phyloP scores from a whole-genome alignment of 2,329 filamentous ascomycete species.

The Talaromyces sp. region DNA sequence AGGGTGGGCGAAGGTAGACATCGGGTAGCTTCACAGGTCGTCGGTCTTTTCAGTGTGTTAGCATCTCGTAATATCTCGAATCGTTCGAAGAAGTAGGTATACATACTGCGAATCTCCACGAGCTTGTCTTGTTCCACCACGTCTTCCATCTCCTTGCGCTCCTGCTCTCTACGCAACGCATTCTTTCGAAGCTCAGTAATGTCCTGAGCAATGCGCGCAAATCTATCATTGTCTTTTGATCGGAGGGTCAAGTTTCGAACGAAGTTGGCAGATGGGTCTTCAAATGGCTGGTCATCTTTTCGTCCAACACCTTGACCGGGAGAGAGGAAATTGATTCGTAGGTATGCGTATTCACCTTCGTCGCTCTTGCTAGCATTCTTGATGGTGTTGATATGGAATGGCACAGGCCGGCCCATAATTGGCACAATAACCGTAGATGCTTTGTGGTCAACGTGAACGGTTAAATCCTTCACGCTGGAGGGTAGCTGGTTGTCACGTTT shows the following conservation, averaged over 20 bases:
- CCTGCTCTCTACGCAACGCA: conserved; percentile 85
- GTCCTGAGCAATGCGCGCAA: conserved; percentile 85
- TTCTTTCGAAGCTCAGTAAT: conserved; percentile 97
- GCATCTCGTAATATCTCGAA: not conserved
- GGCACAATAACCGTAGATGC: conserved; percentile 87
- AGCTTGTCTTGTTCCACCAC: conserved; percentile 99
- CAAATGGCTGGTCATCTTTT: conserved; percentile 96
- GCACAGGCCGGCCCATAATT: conserved; percentile 94
- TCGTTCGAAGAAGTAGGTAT: not conserved
- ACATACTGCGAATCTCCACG: conserved; percentile 83
- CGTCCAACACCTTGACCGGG: conserved; percentile 95
- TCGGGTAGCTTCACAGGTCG: conserved; percentile 87
- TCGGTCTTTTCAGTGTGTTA: conserved; percentile 59
- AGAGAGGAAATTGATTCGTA: conserved; percentile 95
- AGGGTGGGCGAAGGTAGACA: conserved; percentile 89
- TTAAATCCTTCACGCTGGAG: conserved; percentile 73
- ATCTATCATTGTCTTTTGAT: conserved; percentile 81
- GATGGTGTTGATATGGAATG: conserved; percentile 97
- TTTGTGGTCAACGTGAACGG: conserved; percentile 87
- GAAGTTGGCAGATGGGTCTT: conserved; percentile 93
- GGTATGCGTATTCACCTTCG: conserved; percentile 87
- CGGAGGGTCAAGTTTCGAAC: conserved; percentile 93
- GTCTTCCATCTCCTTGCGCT: conserved; percentile 99
- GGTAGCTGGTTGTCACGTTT: conserved; percentile 96
- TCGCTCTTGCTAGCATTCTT: conserved; percentile 99